These are phyloP conservation scores for Plenodomus lindquistii DNA, from an alignment of 2,329 filamentous ascomycete species.

Conservation along the genomic window DNA sequence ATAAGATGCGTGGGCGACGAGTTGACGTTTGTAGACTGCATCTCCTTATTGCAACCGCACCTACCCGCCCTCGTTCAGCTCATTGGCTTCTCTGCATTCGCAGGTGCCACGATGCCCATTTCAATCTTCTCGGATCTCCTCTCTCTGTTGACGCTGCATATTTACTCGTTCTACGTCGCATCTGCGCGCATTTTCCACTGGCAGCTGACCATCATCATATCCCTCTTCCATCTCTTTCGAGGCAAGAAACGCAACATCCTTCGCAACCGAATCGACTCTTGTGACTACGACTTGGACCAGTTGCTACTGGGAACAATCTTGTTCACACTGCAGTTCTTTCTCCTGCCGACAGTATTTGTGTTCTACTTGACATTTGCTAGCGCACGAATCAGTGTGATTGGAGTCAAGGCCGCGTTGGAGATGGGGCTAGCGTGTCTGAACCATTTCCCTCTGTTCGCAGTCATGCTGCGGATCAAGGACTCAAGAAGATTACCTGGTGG, in stretches of 20 bases:
- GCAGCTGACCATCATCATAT: conserved; percentile 95
- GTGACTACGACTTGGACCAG: conserved; percentile 97
- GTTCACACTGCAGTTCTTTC: conserved; percentile 92
- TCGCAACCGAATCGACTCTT: conserved; percentile 96
- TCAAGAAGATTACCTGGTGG: conserved; percentile 85
- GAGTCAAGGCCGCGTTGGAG: conserved; percentile 86
- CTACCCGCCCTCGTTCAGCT: conserved; percentile 89
- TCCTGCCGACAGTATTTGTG: conserved; percentile 91
- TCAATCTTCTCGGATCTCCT: conserved; percentile 93
- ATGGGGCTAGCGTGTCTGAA: conserved; percentile 92
- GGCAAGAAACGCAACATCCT: conserved; percentile 98
- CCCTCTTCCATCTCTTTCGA: conserved; percentile 96
- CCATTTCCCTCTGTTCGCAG: conserved; percentile 94
- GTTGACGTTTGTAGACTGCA: conserved; percentile 61
- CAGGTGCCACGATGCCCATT: conserved; percentile 94
- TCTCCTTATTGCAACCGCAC: conserved; percentile 74
- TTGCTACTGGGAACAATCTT: conserved; percentile 93
- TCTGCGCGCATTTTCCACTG: conserved; percentile 97
- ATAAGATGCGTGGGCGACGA: neutral
- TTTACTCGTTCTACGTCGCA: conserved; percentile 97
- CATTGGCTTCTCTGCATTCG: conserved; percentile 92
- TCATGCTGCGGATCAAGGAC: conserved; percentile 96
- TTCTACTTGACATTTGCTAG: conserved; percentile 97
- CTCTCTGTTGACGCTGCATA: conserved; percentile 89
- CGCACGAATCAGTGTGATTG: conserved; percentile 92